phyloP scores from a whole-genome alignment of 371 early-diverging fungal genomes.

The Parasitella parasitica region DNA sequence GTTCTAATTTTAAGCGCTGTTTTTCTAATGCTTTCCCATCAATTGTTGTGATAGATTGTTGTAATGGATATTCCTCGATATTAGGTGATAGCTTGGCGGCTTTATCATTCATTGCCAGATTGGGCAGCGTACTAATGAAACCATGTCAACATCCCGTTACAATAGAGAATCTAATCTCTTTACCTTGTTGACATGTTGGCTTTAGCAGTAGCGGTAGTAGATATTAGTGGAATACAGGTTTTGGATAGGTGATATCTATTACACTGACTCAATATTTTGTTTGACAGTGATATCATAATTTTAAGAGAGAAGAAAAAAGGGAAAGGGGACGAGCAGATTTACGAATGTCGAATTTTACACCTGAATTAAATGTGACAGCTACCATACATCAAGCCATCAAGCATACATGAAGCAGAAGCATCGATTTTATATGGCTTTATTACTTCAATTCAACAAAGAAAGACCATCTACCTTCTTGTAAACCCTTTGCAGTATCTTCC shows the following conservation, averaged over 20 bases:
- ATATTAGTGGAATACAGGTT: background rate
- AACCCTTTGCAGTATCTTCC: conserved; percentile 79
- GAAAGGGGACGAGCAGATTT: background rate
- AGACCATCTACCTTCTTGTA: conserved; percentile 75
- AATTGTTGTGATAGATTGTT: background rate
- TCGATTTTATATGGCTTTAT: background rate
- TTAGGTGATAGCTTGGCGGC: background rate
- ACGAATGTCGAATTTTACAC: background rate
- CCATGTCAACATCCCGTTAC: background rate
- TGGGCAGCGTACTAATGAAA: background rate
- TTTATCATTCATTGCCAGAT: background rate
- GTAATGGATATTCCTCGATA: background rate
- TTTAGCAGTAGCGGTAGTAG: background rate
- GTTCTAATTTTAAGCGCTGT: background rate
- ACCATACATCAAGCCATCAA: background rate
- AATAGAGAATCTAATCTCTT: no score
- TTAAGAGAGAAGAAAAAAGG: background rate
- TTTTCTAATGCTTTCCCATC: background rate
- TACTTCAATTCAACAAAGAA: conserved; percentile 47
- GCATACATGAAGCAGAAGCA: no score
- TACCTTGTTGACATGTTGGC: background rate
- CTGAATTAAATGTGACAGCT: background rate
- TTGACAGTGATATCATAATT: conserved; percentile 1
- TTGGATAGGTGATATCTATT: background rate
- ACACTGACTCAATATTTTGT: background rate